Base-by-base conservation (phyloP, 345 rosid genomes). In the Nephelium lappaceum region DNA sequence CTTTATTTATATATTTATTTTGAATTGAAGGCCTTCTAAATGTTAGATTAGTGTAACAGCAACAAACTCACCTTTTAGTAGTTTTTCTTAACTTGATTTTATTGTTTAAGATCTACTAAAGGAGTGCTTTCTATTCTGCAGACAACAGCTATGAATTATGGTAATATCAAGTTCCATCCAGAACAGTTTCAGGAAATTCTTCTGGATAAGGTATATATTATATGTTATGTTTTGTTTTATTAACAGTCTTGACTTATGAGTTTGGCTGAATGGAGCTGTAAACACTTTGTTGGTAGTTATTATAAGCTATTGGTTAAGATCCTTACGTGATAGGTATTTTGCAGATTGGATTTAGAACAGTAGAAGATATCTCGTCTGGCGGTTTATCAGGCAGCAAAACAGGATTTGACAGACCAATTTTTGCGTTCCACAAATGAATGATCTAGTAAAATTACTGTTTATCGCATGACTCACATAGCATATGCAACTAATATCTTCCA, bases 301-400 rank as follows among this genome's bases (percentile, higher is more conserved):
- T 55, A 24, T 24, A 21, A 18, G 16, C 64, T 51, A 11, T 23
- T 70, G 6, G n/a, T 23, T 78, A 24, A 45, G 68, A 74, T 47
- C 23, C 47, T 72, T 21, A 58, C 51, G 53, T 73, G 24, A 36
- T 49, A 78, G 24, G 39, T 36, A 16, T 71, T 72, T 73, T 80
- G 85, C 94, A 95, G 98, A 86, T 95, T 83, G 99, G 99, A 25
- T 95, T 95, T 78, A 90, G 95, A 82, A 86, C 75, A 23, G 98
- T 90, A 4, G 97, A 92, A 85, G 97, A 91, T 77, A 61, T 95
- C 31, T 88, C 97, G 75, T 83, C 95, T 36, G 53, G 83, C 38
- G 47, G 85, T 77, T 83, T 93, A 80, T 85, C 94, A 0, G 94
- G 92, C 51, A 81, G 88, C 78, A 93, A 79, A 85, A 73, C 85